Base-by-base conservation (phyloP, 331 rosid species). In the Malus hybrid region DNA sequence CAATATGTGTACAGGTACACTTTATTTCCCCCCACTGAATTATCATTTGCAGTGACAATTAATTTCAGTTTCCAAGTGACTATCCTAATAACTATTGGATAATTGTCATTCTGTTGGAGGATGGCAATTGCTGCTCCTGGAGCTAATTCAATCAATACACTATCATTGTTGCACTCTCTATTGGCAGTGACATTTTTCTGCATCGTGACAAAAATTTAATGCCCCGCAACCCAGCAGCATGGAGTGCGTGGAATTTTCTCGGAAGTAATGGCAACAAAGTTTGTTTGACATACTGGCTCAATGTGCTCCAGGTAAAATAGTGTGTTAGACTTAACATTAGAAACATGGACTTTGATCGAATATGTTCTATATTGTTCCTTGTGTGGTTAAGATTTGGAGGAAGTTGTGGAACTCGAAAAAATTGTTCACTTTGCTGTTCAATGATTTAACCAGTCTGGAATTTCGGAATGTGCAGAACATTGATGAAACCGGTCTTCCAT, bases 201-300 rank as follows among this genome's bases (percentile, higher is more conserved):
- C 98, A 91, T 56, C 96, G 92, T 60, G 98, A 93, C 89, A 84
- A 91, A 93, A 81, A 31, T 44, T 83, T 93, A 62, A 91, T 93
- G 97, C 98, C 97, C 77, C 85, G 66, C 88, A 91, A 93, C 83
- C 90, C 84, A 75, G 90, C 91, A 48, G 98, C 97, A 69, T 93
- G 97, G 98, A 91, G 97, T 80, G 96, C 98, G 6, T 93, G 97
- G 98, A 91, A 91, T 83, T 93, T 88, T 81, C 96, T 87, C 36
- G 97, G 98, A 73, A 75, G 76, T 79, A 82, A 70, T 16, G 85
- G 84, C 73, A 80, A 81, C 68, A 87, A 69, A 90, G 88, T 90
- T 54, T 90, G 91, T 77, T 67, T 91, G 73, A 93, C 98, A 62
- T 93, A 93, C 85, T 93, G 97, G 97, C 91, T 93, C 74, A 91